Evolutionary conservation across 208 protist species (phyloP), one percentile per base, ranked within the genome.

Genomic region (Trypanosoma cruzi): DNA sequence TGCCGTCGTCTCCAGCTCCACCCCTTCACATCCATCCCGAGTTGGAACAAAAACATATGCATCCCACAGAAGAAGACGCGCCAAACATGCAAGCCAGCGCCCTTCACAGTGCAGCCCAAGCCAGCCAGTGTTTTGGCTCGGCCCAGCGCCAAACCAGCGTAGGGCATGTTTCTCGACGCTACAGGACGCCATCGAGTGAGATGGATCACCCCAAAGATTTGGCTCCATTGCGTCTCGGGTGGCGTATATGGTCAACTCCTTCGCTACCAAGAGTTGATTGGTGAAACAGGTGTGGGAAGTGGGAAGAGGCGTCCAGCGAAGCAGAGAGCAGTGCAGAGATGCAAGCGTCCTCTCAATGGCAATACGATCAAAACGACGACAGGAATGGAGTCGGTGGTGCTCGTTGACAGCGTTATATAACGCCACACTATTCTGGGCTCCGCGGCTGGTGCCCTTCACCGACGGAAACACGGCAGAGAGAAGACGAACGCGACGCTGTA

Each of bases 31-130:
- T 16, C 62, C 46, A 6, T 65, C 20, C 6, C 3, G 22, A 66
- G 71, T 63, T 32, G 75, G 59, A 62, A 75, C 72, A 52, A 78
- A 86, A 37, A 52, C 60, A 52, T 79, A 85, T 14, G 68, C 67
- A 55, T 93, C 87, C 85, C 75, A 84, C 60, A 96, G 61, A 0
- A 96, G 74, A 22, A 86, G 59, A 24, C 80, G 82, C 14, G 85
- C 81, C 28, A 90, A 57, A 32, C 64, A 84, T n/a, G 73, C 70
- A 54, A 96, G 68, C 88, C 90, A 96, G 56, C 64, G 58, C 7
- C 90, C 90, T 59, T 96, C 86, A 66, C 90, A 93, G 54, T 93
- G 86, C 48, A 84, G 64, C 8, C 88, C 90, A 24, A 63, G 54
- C 88, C 90, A 96, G 14, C 40, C 44, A 50, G 28, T 46, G 40